Conservation (phyloP, 495 filamentous ascomycete species). For the Hypomontagnella monticulosa region DNA sequence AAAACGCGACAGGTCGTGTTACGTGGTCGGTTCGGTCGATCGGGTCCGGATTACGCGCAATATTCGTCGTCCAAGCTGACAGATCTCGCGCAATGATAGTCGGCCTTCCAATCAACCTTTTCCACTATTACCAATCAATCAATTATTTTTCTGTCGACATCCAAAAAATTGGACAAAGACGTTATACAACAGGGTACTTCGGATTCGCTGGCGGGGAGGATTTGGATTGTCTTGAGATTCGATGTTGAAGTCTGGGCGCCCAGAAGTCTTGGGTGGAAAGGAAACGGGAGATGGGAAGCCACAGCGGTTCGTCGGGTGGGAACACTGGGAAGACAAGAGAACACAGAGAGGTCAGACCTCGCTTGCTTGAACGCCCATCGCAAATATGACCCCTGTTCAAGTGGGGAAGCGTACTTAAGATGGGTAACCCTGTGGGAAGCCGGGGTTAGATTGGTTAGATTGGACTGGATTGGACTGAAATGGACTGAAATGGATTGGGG, state of each 20-base stretch:
- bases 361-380: constrained; percentile 21
- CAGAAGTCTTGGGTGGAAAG: constrained; percentile 42
- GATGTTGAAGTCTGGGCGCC: constrained; percentile 44
- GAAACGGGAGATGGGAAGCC: constrained; percentile 42
- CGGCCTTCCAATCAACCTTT: constrained; percentile 9
- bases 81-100: constrained; percentile 14
- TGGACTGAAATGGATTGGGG: too few relatives aligned
- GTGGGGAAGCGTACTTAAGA: constrained; percentile 32
- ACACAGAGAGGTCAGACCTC: constrained; percentile 21
- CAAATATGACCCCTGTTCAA: constrained; percentile 22
- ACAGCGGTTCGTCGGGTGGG: constrained; percentile 35
- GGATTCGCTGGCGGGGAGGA: constrained; percentile 19
- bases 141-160: not conserved
- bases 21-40: constrained; percentile 28
- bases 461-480: constrained; percentile 7
- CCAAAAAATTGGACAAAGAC: not conserved
- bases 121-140: constrained; percentile 6
- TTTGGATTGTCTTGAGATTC: constrained; percentile 29
- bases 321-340: constrained; percentile 21
- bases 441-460: not conserved
- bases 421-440: constrained; percentile 13
- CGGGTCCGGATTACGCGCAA: constrained; percentile 19
- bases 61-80: constrained; percentile 22
- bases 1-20: constrained; percentile 26
- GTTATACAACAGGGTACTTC: not conserved